These are phyloP conservation scores for Phalaenopsis aphrodite DNA, from an alignment of 106 monocot species.

Conservation along the genomic window DNA sequence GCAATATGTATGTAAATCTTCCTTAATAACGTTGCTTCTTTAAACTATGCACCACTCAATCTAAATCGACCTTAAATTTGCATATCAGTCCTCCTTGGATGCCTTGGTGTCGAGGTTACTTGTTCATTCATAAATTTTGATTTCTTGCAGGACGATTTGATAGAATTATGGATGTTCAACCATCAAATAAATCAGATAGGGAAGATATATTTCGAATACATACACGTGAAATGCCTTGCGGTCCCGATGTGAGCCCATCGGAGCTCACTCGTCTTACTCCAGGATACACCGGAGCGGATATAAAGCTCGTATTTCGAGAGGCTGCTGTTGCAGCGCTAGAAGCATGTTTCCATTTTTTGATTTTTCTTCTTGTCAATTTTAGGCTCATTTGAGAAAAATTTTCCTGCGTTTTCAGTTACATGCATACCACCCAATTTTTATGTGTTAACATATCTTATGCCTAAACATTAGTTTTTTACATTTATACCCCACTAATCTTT, in stretches of 20 bases:
- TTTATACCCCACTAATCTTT: too few species aligned
- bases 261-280: conserved; percentile 62
- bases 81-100: background rate
- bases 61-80: too few species aligned
- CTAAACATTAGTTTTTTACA: too few species aligned
- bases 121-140: background rate
- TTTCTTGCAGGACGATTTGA: conserved; percentile 83
- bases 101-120: background rate
- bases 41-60: background rate
- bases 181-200: conserved; percentile 65
- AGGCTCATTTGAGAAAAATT: too few species aligned
- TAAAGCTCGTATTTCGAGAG: conserved; percentile 71
- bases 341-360: conserved; percentile 26
- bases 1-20: too few species aligned
- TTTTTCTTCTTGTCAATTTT: too few species aligned
- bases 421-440: too few species aligned
- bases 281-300: conserved; percentile 96
- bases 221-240: conserved; percentile 44
- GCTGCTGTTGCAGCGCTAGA: conserved; percentile 66
- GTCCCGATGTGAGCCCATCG: conserved; percentile 43
- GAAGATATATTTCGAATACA: conserved; percentile 80
- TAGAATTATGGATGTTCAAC: conserved; percentile 71
- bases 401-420: too few species aligned
- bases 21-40: too few species aligned
- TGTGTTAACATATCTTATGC: too few species aligned